Base-by-base conservation (phyloP, 2,329 filamentous ascomycete species). In the Cercospora nicotianae region DNA sequence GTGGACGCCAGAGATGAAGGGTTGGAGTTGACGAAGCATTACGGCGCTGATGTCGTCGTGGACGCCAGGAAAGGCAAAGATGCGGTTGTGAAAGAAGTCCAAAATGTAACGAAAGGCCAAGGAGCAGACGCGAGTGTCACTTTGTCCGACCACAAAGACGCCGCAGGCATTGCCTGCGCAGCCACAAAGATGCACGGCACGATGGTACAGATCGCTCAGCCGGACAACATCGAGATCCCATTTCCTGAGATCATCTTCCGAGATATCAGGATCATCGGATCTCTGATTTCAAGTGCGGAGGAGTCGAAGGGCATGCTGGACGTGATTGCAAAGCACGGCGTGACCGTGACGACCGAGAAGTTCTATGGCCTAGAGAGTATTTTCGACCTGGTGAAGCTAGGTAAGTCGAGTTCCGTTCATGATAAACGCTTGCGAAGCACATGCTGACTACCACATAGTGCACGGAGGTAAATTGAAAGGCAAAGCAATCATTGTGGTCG, bases 161-260 rank as follows among this genome's bases (percentile, higher is more conserved):
- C 87, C 2, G 83, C 85, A 48, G 85, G 81, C 5, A 75, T 83
- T 23, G 83, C 81, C 0, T 86, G 84, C 63, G 86, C 86, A 0
- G 78, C 87, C 0, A 89, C 87, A 0, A 84, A 81, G 72, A 87
- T 85, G 82, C 87, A 89, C 73, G 87, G 86, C 2, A 82, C 79
- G 0, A 79, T 88, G 73, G 79, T 89, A 1, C 86, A 89, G 75
- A 83, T 89, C 59, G 86, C 86, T n/a, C 86, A 88, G 69, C 80
- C 80, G 8, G 75, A 79, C 36, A 72, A 76, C 10, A 74, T 82
- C 13, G 67, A 66, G 26, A 78, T 83, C 13, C 81, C 81, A 0
- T 82, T 82, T 66, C 73, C 73, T 1, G 84, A 87, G 72, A 72
- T 87, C 6, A 79, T 87, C 42, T 85, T 87, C 73, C 78, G 85